Evolutionary conservation across 371 early-diverging fungal species (phyloP), one percentile per base, ranked within the genome.

Genomic region (Globomyces sp.): DNA sequence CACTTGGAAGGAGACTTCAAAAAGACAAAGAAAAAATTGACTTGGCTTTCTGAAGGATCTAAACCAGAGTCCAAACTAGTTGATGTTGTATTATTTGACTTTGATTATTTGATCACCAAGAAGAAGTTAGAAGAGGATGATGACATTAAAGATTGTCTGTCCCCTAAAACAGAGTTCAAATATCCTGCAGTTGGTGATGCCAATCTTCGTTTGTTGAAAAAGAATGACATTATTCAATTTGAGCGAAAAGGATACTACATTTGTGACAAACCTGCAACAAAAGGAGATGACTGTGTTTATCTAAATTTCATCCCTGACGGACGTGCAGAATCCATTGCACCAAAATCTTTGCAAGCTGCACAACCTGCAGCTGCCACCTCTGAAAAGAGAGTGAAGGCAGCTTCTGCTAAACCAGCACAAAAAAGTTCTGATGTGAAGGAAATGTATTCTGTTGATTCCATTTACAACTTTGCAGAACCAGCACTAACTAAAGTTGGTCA

Each of bases 171-270:
- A 53, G 93, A 93, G 74, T 97, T 92, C 80, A 87, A 85, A 73
- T 74, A 74, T 1, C 71, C 75, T 36, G 83, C 76, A 3, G 66
- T 82, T 65, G 80, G 80, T 42, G 89, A 86, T 64, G 64, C 71
- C 52, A 78, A 79, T 67, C 43, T 86, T 44, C 68, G 71, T 13
- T 60, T 65, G 10, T 62, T 81, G 24, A 74, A 79, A 64, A 72
- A 77, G 53, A 94, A 94, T 24, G 92, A 95, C 63, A 92, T 94
- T 69, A 88, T 99, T 62, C 99, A 99, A 84, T 88, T 99, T 52
- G 99, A 99, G 86, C 90, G 99, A 69, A 89, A 89, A 74, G 99
- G 99, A 2, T 99, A 92, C 85, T 99, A 86, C 70, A 95, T 97
- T 71, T 80, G 90, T 53, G 98, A 99, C 77, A 74, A 83, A 61